phyloP scores from a whole-genome alignment of 139 green algal genomes.

The Penium margaritaceum region DNA sequence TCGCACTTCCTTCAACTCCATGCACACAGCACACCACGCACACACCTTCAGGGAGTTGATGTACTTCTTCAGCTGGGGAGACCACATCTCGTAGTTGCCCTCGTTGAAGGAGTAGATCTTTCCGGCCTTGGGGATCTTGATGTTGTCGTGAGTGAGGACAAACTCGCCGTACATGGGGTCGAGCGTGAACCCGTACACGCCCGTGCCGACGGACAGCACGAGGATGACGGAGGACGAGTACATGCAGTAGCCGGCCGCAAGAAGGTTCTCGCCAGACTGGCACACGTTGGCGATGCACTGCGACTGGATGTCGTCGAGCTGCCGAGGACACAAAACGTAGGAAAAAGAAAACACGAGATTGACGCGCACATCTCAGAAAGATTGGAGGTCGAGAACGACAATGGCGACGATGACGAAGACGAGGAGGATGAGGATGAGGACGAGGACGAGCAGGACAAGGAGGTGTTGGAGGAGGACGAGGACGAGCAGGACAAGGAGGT shows the following conservation, averaged over 20 bases:
- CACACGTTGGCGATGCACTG: slow-evolving; percentile 83
- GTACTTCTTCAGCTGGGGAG: slow-evolving; percentile 50
- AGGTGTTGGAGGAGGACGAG: no score
- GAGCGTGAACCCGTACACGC: slow-evolving; percentile 75
- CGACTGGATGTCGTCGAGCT: slow-evolving; percentile 44
- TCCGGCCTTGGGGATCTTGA: slow-evolving; percentile 71
- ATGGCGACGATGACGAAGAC: no score
- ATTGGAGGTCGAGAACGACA: no score
- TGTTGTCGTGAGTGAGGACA: slow-evolving; percentile 53
- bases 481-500: no score
- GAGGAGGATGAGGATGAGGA: no score
- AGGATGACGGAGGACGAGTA: slow-evolving; percentile 83
- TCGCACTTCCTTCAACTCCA: no score
- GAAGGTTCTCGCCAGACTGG: slow-evolving; percentile 81
- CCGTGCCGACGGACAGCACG: slow-evolving; percentile 81
- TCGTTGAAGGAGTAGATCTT: slow-evolving; percentile 99
- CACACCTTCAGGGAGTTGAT: slow-evolving; percentile 39
- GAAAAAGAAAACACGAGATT: neutral
- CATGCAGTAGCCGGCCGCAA: slow-evolving; percentile 86
- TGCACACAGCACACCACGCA: no score
- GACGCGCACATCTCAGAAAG: no score
- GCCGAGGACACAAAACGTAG: slow-evolving; percentile 64
- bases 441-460: no score
- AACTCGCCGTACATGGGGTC: slow-evolving; percentile 55
- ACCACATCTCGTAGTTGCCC: slow-evolving; percentile 90